Evolutionary conservation across 1,284 basidiomycete genomes (phyloP).

Genomic region (Rhodotorula sp.): DNA sequence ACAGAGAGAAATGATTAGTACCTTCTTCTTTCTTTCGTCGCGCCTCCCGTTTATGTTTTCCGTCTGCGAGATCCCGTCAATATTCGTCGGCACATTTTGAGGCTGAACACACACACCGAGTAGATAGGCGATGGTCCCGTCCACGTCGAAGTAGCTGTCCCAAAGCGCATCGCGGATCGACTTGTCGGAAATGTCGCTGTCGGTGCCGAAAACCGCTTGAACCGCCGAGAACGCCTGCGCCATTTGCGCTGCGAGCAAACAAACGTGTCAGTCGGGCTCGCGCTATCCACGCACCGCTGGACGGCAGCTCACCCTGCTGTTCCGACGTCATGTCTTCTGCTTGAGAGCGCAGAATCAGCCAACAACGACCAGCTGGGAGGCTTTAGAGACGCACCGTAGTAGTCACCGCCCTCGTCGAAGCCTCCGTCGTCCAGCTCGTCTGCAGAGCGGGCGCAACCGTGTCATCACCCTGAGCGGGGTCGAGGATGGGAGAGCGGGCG

Average conservation of each 20-base stretch:
- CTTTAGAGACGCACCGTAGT: conserved; percentile 13
- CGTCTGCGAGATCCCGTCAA: conserved; percentile 23
- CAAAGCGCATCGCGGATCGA: conserved; percentile 79
- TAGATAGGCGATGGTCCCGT: conserved; percentile 70
- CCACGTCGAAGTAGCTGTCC: conserved; percentile 84
- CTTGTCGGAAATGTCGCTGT: conserved; percentile 66
- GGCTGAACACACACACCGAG: conserved; percentile 46
- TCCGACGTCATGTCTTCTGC: conserved; percentile 59
- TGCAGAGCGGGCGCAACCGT: conserved; percentile 45
- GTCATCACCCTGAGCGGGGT: not conserved
- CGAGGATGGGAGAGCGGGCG: conserved; percentile 32
- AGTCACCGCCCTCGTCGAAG: conserved; percentile 27
- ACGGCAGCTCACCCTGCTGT: conserved; percentile 46
- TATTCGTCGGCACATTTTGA: not conserved
- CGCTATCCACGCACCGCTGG: not conserved
- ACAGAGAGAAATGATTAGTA: conserved; percentile 54
- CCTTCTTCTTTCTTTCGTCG: conserved; percentile 67
- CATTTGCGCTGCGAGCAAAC: conserved; percentile 61
- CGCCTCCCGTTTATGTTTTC: conserved; percentile 40
- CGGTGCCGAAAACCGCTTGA: conserved; percentile 64
- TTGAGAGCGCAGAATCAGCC: not conserved
- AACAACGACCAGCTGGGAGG: not conserved
- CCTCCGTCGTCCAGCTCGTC: conserved; percentile 73
- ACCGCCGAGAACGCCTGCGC: conserved; percentile 66
- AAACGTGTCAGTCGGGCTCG: not conserved